These are phyloP conservation scores for Pestalotiopsis sp. DNA, from an alignment of 2,329 filamentous ascomycete genomes.

Conservation along the genomic window DNA sequence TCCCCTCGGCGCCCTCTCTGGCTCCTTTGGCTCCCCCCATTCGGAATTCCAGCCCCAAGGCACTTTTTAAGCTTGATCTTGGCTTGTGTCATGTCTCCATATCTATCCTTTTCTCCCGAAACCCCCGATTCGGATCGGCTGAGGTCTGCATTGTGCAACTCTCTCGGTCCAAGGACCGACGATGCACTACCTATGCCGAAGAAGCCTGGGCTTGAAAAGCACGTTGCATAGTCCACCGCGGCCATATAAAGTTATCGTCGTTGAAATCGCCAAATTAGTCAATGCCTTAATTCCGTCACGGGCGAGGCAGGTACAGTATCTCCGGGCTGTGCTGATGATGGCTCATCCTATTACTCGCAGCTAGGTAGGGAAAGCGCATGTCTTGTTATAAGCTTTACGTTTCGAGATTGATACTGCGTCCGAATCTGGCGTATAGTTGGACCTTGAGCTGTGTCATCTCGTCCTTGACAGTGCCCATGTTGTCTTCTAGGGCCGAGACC, in stretches of 20 bases:
- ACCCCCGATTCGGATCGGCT: not conserved
- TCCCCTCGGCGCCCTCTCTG: not conserved
- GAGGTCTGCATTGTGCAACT: not conserved
- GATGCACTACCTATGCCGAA: not conserved
- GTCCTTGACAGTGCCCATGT: slow-evolving; percentile 72
- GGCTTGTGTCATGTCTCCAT: slow-evolving; percentile 1
- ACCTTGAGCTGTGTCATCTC: slow-evolving; percentile 92
- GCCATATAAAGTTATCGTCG: not conserved
- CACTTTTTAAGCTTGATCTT: slow-evolving; percentile 5
- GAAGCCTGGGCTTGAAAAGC: not conserved
- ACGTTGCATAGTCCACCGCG: not conserved
- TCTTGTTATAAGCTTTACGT: slow-evolving; percentile 51
- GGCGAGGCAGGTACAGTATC: not conserved
- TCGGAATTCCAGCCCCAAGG: not conserved
- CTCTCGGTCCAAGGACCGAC: not conserved
- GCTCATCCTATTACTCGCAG: not conserved
- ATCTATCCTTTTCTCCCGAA: not conserved
- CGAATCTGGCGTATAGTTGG: slow-evolving; percentile 90
- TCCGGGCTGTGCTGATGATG: not conserved
- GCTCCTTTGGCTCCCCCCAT: no score
- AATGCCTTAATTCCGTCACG: not conserved
- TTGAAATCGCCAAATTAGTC: not conserved
- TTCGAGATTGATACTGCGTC: slow-evolving; percentile 95
- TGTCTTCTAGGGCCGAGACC: slow-evolving; percentile 75
- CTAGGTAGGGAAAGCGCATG: not conserved